A percentile compares a stretch with the other conserved stretches of the same genome.
Evolutionary conservation across 2,329 filamentous ascomycete species (phyloP).

Genomic region (Bipolaris zeicola): DNA sequence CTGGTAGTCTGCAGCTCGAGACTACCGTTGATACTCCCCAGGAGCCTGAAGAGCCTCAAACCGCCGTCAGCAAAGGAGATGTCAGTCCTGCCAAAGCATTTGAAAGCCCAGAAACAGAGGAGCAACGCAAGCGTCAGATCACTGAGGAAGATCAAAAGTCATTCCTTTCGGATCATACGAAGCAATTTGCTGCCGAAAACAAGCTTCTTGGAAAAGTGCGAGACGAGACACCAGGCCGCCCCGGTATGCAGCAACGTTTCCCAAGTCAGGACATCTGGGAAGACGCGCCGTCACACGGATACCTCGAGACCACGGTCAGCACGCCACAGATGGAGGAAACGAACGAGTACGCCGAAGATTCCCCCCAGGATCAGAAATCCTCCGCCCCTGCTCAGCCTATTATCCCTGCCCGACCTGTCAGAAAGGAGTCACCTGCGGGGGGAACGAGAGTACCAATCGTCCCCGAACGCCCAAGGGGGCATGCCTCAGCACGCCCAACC

Average conservation of each 20-base stretch:
- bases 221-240: slow-evolving; percentile 52
- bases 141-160: slow-evolving; percentile 49
- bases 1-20: slow-evolving; percentile 76
- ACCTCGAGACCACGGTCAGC: slow-evolving; percentile 75
- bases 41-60: slow-evolving; percentile 55
- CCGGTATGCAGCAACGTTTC: slow-evolving; percentile 71
- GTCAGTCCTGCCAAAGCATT: slow-evolving; percentile 45
- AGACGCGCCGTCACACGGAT: slow-evolving; percentile 82
- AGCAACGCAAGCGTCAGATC: slow-evolving; percentile 54
- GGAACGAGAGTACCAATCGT: slow-evolving; percentile 60
- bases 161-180: slow-evolving; percentile 53
- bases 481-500: slow-evolving; percentile 64
- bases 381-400: slow-evolving; percentile 36
- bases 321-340: slow-evolving; percentile 58
- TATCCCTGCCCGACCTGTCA: slow-evolving; percentile 44
- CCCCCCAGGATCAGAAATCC: slow-evolving; percentile 38
- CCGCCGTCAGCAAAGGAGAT: slow-evolving; percentile 47
- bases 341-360: slow-evolving; percentile 46
- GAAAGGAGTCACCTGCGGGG: slow-evolving; percentile 52
- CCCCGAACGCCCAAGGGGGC: slow-evolving; percentile 67
- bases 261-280: slow-evolving; percentile 95
- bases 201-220: slow-evolving; percentile 62
- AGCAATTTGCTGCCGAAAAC: slow-evolving; percentile 62
- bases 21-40: slow-evolving; percentile 87
- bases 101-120: slow-evolving; percentile 57